Conservation (phyloP, 805 yeast species). For the Ascoidea rubescens region DNA sequence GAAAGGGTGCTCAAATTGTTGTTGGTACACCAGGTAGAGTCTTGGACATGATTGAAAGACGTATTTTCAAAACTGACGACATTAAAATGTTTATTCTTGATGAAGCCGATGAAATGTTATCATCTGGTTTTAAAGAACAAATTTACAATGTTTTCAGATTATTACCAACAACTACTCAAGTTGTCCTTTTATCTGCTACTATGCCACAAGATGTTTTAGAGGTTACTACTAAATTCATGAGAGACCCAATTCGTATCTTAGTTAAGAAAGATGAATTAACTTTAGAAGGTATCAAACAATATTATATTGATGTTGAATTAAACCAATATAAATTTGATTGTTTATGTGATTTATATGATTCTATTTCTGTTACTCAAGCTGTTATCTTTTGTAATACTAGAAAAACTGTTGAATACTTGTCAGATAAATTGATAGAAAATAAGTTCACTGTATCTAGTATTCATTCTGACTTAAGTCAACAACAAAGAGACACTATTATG, state of each 20-base stretch:
- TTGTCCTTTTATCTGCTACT: slow-evolving; percentile 89
- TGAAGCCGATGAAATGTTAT: slow-evolving; percentile 96
- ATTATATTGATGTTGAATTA: slow-evolving; percentile 75
- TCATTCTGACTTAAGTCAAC: slow-evolving; percentile 94
- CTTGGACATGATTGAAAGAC: slow-evolving; percentile 86
- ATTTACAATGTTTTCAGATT: slow-evolving; percentile 85
- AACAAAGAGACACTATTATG: slow-evolving; percentile 90
- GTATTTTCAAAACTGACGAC: slow-evolving; percentile 67
- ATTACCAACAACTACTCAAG: slow-evolving; percentile 84
- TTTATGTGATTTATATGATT: slow-evolving; percentile 87
- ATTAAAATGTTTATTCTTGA: slow-evolving; percentile 91
- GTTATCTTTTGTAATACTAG: slow-evolving; percentile 96
- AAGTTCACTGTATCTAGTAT: slow-evolving; percentile 88
- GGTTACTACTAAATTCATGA: slow-evolving; percentile 87
- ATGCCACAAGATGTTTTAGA: slow-evolving; percentile 86
- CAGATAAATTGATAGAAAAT: slow-evolving; percentile 56
- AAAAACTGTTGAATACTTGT: slow-evolving; percentile 82
- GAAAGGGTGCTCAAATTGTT: slow-evolving; percentile 81
- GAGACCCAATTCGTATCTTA: slow-evolving; percentile 83
- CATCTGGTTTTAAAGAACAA: slow-evolving; percentile 89
- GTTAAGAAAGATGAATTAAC: slow-evolving; percentile 95
- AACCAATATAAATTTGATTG: slow-evolving; percentile 95
- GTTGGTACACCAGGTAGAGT: slow-evolving; percentile 99
- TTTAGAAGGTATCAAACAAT: slow-evolving; percentile 91
- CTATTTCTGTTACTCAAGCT: slow-evolving; percentile 91